phyloP scores from a whole-genome alignment of 169 alveolate species.

The Eimeria tenella region DNA sequence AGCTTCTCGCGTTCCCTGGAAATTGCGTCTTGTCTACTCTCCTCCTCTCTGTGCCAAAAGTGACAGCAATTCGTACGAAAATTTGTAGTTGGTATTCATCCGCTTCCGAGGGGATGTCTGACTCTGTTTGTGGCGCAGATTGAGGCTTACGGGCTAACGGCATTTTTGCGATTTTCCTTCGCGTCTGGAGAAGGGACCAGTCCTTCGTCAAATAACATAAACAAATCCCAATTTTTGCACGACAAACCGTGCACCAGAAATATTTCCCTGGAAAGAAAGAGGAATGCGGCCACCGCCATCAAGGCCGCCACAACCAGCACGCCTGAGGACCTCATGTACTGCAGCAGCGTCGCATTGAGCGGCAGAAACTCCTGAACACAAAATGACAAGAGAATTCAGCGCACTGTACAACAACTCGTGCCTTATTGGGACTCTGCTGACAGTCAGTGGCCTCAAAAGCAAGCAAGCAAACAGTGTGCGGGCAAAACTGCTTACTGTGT shows the following conservation, averaged over 20 bases:
- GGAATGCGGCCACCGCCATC: not conserved
- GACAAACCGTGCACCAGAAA: conserved; percentile 4
- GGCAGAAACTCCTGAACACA: not conserved
- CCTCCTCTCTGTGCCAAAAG: not conserved
- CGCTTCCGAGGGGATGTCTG: no score
- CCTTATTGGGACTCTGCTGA: no score
- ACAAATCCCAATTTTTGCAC: conserved; percentile 8
- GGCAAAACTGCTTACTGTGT: conserved; percentile 23
- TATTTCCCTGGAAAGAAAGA: not conserved
- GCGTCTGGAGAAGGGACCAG: not conserved
- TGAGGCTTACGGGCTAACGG: not conserved
- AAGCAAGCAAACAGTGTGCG: no score
- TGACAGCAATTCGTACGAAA: no score
- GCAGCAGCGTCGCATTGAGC: not conserved
- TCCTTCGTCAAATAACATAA: conserved; percentile 6
- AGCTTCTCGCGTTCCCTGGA: not conserved
- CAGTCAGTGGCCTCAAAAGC: no score
- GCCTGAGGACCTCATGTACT: not conserved
- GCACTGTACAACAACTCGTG: no score
- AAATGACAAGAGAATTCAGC: no score
- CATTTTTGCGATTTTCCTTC: not conserved
- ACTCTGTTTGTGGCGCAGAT: no score
- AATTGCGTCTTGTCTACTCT: not conserved
- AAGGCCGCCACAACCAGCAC: not conserved
- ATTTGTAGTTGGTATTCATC: no score